Percentiles rank a stretch among this genome's conserved stretches.
Conservation (phyloP, 1,284 basidiomycete genomes). For the Ceratobasidium sp. region DNA sequence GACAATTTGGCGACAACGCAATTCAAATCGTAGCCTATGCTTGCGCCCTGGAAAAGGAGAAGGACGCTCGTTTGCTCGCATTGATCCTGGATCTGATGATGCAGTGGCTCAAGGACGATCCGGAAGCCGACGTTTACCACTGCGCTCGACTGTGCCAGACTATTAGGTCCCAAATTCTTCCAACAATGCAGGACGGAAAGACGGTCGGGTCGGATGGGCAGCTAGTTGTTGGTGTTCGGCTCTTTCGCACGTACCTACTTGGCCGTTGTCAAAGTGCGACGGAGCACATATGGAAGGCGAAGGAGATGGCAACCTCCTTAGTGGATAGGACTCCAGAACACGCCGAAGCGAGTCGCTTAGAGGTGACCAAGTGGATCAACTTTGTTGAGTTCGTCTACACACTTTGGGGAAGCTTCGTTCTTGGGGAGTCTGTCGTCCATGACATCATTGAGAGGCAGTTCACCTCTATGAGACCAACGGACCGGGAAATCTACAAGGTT, state of each 20-base stretch:
- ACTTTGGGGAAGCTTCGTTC: background rate
- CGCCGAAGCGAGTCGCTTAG: background rate
- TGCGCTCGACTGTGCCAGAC: background rate
- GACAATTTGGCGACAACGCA: background rate
- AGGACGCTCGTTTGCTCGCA: background rate
- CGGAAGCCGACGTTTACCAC: background rate
- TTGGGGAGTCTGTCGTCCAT: background rate
- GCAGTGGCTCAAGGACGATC: background rate
- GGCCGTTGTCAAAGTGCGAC: background rate
- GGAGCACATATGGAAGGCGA: background rate
- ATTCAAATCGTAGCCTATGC: slow-evolving; percentile 1
- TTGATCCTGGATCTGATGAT: background rate
- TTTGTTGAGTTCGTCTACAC: background rate
- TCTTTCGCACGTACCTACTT: background rate
- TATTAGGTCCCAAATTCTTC: background rate
- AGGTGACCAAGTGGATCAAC: background rate
- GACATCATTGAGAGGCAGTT: background rate
- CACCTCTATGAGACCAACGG: background rate
- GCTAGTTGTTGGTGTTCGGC: background rate
- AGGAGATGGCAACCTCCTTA: background rate
- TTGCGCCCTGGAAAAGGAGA: too few species aligned
- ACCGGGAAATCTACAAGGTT: background rate
- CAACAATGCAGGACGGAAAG: background rate
- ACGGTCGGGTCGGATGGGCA: background rate
- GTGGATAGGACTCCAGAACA: background rate